A percentile compares a stretch with the other conserved stretches of the same genome.
Evolutionary conservation across 1,284 basidiomycete genomes (phyloP).

Genomic region (Apiotrichum montevideense): DNA sequence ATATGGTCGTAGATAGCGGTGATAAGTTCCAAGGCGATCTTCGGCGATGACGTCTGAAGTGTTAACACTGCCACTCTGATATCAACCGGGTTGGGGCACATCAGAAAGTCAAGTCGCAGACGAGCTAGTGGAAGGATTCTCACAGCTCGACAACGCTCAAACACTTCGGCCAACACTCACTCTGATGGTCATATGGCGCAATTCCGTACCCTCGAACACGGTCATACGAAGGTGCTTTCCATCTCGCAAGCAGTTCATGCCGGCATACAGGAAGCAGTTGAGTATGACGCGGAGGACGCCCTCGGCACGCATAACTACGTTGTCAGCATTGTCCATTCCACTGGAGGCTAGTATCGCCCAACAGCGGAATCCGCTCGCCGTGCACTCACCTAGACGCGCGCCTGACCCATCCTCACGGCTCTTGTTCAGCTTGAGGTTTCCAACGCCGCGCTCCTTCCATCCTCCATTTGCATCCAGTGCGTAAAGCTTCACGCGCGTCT

Average conservation of each 20-base stretch:
- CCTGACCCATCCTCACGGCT: constrained; percentile 59
- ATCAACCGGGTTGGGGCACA: no score
- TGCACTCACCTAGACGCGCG: constrained; percentile 62
- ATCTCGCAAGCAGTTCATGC: constrained; percentile 68
- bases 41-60: constrained; percentile 55
- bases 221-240: constrained; percentile 76
- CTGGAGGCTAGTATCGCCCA: no score
- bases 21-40: constrained; percentile 51
- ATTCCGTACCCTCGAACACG: constrained; percentile 60
- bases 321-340: no score
- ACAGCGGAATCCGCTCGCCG: neutral
- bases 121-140: no score
- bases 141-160: no score
- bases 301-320: constrained; percentile 86
- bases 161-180: constrained; percentile 49
- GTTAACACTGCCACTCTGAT: no score
- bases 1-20: constrained; percentile 36
- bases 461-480: constrained; percentile 56
- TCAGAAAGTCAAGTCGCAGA: no score
- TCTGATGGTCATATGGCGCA: constrained; percentile 68
- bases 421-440: constrained; percentile 73
- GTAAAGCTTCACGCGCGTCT: constrained; percentile 80
- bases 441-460: constrained; percentile 87
- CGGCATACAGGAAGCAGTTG: constrained; percentile 77
- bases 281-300: constrained; percentile 78